Conservation (phyloP, 768 basidiomycete genomes). For the Boletus pseudo-olivaceus region DNA sequence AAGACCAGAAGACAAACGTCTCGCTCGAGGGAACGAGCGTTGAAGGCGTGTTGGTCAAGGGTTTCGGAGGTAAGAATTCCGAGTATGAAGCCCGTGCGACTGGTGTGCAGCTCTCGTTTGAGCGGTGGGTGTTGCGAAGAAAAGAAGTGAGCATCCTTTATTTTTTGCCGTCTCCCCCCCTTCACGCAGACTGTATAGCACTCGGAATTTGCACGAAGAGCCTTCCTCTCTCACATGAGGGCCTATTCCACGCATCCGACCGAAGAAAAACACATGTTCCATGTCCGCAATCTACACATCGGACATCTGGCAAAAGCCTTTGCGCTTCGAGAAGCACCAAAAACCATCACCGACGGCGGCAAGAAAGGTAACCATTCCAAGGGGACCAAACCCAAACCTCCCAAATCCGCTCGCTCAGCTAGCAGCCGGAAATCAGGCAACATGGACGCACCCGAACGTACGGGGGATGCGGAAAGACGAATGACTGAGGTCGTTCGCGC, state of each 20-base stretch:
- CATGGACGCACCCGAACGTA: slow-evolving; percentile 36
- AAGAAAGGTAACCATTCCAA: slow-evolving; percentile 14
- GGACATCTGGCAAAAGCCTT: slow-evolving; percentile 94
- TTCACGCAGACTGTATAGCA: slow-evolving; percentile 49
- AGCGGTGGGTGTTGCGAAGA: slow-evolving; percentile 80
- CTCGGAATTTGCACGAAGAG: slow-evolving; percentile 70
- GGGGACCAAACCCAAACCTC: neutral
- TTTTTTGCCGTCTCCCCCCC: neutral
- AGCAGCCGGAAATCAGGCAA: slow-evolving; percentile 25
- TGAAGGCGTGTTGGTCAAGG: slow-evolving; percentile 68
- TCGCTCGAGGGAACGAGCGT: slow-evolving; percentile 58
- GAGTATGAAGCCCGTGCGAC: slow-evolving; percentile 91
- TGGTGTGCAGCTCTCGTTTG: slow-evolving; percentile 91
- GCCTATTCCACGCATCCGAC: slow-evolving; percentile 97
- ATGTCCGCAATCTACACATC: slow-evolving; percentile 88
- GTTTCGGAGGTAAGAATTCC: slow-evolving; percentile 79
- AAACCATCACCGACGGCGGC: slow-evolving; percentile 27
- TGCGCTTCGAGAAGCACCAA: slow-evolving; percentile 82
- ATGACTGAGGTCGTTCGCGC: slow-evolving; percentile 85
- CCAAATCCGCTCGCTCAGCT: slow-evolving; percentile 6
- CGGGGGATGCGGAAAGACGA: slow-evolving; percentile 64
- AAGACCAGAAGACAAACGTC: slow-evolving; percentile 38
- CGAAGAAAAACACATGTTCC: slow-evolving; percentile 95
- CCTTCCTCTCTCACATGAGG: slow-evolving; percentile 88
- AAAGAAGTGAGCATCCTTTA: slow-evolving; percentile 55